phyloP scores from a whole-genome alignment of 768 basidiomycete genomes.

The Pisolithus marmoratus region DNA sequence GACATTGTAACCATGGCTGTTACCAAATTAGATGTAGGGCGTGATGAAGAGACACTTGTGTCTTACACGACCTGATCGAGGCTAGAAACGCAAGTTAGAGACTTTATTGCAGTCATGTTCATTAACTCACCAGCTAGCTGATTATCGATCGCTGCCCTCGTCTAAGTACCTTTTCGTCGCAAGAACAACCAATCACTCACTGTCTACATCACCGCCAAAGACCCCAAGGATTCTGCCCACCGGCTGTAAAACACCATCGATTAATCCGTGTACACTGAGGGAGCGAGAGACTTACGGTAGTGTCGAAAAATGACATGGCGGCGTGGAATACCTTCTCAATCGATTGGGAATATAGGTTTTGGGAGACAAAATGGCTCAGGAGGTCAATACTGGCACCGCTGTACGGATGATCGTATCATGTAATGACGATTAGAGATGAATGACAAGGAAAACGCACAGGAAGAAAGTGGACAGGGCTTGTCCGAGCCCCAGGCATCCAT shows the following conservation, averaged over 20 bases:
- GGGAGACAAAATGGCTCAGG: slow-evolving; percentile 54
- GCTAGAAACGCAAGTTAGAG: slow-evolving; percentile 27
- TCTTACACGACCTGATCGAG: slow-evolving; percentile 49
- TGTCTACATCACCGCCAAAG: slow-evolving; percentile 64
- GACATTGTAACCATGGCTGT: slow-evolving; percentile 47
- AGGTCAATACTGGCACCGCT: slow-evolving; percentile 52
- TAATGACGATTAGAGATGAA: neutral
- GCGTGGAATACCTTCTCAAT: slow-evolving; percentile 58
- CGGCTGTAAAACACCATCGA: slow-evolving; percentile 31
- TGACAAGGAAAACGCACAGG: slow-evolving; percentile 36
- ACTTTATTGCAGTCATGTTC: neutral
- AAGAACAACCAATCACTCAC: slow-evolving; percentile 23
- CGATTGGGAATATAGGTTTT: slow-evolving; percentile 54
- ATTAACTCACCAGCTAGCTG: slow-evolving; percentile 44
- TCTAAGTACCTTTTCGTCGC: neutral
- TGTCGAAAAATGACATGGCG: slow-evolving; percentile 77
- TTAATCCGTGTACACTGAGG: neutral
- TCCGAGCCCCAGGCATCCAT: slow-evolving; percentile 53
- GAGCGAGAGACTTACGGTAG: slow-evolving; percentile 36
- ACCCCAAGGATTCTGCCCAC: slow-evolving; percentile 56
- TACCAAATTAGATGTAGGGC: neutral
- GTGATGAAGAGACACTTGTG: neutral
- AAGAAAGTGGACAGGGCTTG: slow-evolving; percentile 56
- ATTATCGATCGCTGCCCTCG: slow-evolving; percentile 41
- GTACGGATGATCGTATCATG: neutral